A percentile compares a stretch with the other conserved stretches of the same genome.
Evolutionary conservation across 495 filamentous ascomycete species (phyloP).

Genomic region (Podospora conica): DNA sequence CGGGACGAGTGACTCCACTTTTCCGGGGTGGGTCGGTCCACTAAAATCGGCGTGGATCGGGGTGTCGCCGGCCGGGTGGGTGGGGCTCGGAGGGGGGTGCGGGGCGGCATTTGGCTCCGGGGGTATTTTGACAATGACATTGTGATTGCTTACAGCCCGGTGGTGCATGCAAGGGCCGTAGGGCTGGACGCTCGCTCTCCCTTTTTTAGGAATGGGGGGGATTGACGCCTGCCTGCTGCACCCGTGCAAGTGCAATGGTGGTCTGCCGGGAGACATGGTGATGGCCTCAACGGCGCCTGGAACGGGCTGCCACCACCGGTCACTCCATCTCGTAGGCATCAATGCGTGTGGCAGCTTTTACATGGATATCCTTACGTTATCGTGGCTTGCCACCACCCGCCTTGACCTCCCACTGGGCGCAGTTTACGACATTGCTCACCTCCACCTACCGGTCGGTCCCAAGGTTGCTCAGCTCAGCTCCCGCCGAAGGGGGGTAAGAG

Average conservation of each 20-base stretch:
- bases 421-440: not conserved
- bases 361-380: no score
- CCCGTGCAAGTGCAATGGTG: no score
- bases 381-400: not conserved
- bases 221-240: not conserved
- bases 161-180: not conserved
- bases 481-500: not conserved
- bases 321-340: not conserved
- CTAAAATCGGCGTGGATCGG: not conserved
- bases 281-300: no score
- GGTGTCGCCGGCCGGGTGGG: not conserved
- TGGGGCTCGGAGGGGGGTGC: not conserved
- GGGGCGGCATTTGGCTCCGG: not conserved
- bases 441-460: not conserved
- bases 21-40: not conserved
- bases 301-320: no score
- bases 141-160: not conserved
- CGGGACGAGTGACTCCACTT: not conserved
- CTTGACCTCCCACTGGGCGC: not conserved
- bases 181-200: not conserved
- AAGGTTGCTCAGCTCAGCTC: not conserved
- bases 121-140: no score
- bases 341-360: no score
- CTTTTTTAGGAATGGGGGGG: not conserved
- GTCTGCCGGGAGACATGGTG: not conserved